A percentile compares a stretch with the other conserved stretches of the same genome.
Evolutionary conservation across 352 stramenopile genomes (phyloP).

Genomic region (Phytophthora pseudosyringae): DNA sequence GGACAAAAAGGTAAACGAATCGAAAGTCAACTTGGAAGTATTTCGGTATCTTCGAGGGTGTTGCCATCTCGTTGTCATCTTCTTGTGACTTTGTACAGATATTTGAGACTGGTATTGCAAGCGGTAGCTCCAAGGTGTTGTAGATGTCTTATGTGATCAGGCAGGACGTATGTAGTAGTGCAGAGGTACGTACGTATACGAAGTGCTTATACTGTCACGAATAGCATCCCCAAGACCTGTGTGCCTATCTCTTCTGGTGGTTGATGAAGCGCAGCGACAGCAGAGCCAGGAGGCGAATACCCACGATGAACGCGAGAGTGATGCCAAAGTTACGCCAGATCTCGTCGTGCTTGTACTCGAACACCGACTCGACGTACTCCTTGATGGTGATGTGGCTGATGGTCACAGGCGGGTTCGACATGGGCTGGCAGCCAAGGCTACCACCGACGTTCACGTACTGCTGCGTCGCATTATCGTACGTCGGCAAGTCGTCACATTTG

Average conservation of each 20-base stretch:
- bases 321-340: conserved; percentile 53
- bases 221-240: not conserved
- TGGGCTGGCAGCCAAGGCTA: conserved; percentile 46
- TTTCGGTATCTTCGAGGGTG: not conserved
- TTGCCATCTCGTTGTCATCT: not conserved
- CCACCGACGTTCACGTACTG: conserved; percentile 40
- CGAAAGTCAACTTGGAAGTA: conserved; percentile 1
- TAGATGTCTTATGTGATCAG: too few relatives aligned
- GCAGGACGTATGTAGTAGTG: not conserved
- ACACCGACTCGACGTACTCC: conserved; percentile 54
- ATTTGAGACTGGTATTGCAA: too few relatives aligned
- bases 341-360: conserved; percentile 66
- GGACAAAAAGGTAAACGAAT: conserved; percentile 13
- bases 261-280: conserved; percentile 66
- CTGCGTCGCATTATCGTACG: conserved; percentile 29
- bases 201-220: not conserved
- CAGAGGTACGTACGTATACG: conserved; percentile 13
- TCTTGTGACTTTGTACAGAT: too few relatives aligned
- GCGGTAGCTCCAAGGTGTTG: too few relatives aligned
- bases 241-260: conserved; percentile 50
- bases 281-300: conserved; percentile 54
- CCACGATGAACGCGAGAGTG: conserved; percentile 53
- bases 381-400: conserved; percentile 55
- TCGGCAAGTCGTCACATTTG: conserved; percentile 48
- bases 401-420: conserved; percentile 40